Conservation (phyloP, 176 grass and related monocot genomes). For the Triticum aestivum region DNA sequence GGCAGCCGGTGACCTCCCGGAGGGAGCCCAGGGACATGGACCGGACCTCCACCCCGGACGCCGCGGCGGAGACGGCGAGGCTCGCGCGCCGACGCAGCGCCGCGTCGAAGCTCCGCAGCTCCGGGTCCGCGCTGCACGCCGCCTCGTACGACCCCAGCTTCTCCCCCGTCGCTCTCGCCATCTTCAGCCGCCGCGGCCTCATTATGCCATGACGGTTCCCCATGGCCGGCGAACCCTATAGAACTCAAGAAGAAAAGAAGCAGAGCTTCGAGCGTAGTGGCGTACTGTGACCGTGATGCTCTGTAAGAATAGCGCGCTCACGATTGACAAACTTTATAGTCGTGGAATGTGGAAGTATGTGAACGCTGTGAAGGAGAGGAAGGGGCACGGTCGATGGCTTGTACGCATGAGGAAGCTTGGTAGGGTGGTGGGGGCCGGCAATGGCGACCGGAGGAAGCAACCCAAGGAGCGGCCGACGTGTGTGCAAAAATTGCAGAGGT, state of each 20-base stretch:
- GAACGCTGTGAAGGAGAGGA: too few species aligned
- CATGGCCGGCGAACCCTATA: not conserved
- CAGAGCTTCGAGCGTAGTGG: too few species aligned
- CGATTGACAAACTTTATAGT: too few species aligned
- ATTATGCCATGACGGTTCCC: not conserved
- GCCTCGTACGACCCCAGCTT: slow-evolving; percentile 79
- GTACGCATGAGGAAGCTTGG: not conserved
- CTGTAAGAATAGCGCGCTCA: too few species aligned
- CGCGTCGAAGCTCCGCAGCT: slow-evolving; percentile 75
- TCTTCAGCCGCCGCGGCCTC: not conserved
- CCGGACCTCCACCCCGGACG: slow-evolving; percentile 75
- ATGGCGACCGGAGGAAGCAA: not conserved
- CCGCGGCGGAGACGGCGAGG: slow-evolving; percentile 73
- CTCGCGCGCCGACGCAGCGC: slow-evolving; percentile 79
- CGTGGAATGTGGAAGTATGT: too few species aligned
- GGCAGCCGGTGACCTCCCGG: slow-evolving; percentile 83
- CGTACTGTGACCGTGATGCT: too few species aligned
- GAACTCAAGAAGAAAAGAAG: too few species aligned
- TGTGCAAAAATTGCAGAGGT: too few species aligned
- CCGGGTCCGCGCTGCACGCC: slow-evolving; percentile 71
- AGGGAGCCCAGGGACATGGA: slow-evolving; percentile 80
- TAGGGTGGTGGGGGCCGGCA: not conserved
- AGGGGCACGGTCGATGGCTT: not conserved
- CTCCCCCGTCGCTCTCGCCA: not conserved
- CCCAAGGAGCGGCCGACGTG: too few species aligned